Evolutionary conservation across 352 stramenopile species (phyloP), one percentile per base, ranked within the genome.

Genomic region (Phytophthora multivora): DNA sequence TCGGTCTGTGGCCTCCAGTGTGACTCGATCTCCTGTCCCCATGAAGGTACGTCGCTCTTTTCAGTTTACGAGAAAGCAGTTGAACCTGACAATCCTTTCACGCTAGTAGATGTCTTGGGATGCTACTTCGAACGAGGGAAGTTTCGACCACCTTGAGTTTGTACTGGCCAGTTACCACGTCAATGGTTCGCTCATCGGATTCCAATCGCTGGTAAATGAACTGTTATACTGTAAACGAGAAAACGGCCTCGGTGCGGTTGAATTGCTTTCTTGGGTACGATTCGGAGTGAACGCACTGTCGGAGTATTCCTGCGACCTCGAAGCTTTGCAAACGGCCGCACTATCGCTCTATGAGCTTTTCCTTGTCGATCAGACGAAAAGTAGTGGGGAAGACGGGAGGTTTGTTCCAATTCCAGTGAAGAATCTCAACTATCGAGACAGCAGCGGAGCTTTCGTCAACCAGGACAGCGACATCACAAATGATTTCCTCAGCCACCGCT

Each of bases 261-360:
- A 50, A 41, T 64, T 54, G 41, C 79, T 82, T 28, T 53, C 80
- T 16, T 98, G 91, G 89, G 76, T 75, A 61, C 73, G 67, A 13
- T 98, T 97, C 63, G 90, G 88, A 2, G 80, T 92, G 18, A 88
- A 71, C 35, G 68, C 71, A 26, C 54, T 67, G 7, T 74, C 59
- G 4, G 59, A 86, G 11, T 93, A 95, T 63, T 74, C 52, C 1
- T 97, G 90, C 48, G 61, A 96, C 43, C 65, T 97, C 12, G 49
- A 69, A 1, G 51, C 50, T n/a, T 51, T 97, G 0, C 30, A 77
- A 11, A 26, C 66, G 3, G 52, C 70, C 15, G 65, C 53, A 18
- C 78, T 91, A 50, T 69, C 75, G 19, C 82, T 98, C 5, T 93
- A 98, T 69, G 95, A 98, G 55, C 66, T 98, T 1, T 98, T 89